Base-by-base conservation (phyloP, 2,329 filamentous ascomycete species). In the Reticulascus tulasneorum region DNA sequence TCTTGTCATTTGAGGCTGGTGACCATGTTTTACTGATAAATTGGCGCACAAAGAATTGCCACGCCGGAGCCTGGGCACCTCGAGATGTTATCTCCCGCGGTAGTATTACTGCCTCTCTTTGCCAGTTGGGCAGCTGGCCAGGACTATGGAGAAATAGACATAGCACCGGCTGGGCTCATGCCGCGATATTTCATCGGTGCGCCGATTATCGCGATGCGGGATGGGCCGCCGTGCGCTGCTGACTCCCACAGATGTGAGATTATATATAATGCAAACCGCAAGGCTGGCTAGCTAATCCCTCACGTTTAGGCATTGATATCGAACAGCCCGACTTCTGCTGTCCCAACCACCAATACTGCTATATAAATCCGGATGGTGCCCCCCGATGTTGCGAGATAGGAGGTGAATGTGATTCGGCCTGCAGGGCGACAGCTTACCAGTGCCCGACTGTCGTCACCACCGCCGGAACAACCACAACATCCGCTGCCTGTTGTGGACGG, bases 341-440 rank as follows among this genome's bases (percentile, higher is more conserved):
- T 48, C 40, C 49, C 15, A 64, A 73, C 45, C 49, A 58, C 12
- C 49, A 54, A 27, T 73, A 71, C 51, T 73, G 69, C 54, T 69
- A 67, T 47, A 39, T 72, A 36, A 57, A 62, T 46, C 45, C 48
- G 6, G 44, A 47, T 15, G 52, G 52, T 35, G 42, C 50, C 5
- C 42, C 59, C 6, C 51, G 51, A 32, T 73, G 69, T 53, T 73
- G 69, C 45, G 54, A 56, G 21, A 55, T 66, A 41, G 63, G 64
- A 18, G 64, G 59, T 33, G 52, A 60, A 43, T 73, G 69, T 55
- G 56, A 66, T 51, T 58, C 59, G 4, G 44, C 42, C n/a, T 66
- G 63, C 51, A 46, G 42, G 23, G 53, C 54, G 24, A 47, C 53
- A 12, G 48, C 49, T 18, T 65, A 54, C 44, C 59, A 52, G 38